Conservation (phyloP, 2,329 filamentous ascomycete species). For the Berkeleyomyces rouxiae region DNA sequence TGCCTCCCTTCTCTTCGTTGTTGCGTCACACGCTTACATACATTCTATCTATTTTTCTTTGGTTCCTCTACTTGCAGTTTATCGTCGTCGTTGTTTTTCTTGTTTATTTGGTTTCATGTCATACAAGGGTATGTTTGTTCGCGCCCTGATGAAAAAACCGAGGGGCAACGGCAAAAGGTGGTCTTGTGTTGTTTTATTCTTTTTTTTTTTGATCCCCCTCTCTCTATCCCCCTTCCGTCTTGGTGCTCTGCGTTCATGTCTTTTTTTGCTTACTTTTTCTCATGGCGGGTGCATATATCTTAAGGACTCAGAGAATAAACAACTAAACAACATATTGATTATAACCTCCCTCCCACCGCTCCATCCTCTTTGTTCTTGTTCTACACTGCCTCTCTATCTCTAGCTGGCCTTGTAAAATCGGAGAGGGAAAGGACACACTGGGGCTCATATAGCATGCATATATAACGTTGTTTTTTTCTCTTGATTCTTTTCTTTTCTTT, state of each 20-base stretch:
- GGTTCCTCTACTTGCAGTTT: background rate
- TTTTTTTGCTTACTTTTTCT: slow-evolving; percentile 1
- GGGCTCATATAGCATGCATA: background rate
- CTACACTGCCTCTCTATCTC: no score
- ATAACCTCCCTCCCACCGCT: background rate
- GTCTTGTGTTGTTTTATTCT: background rate
- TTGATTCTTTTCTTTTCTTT: background rate
- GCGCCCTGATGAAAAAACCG: no score
- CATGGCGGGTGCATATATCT: background rate
- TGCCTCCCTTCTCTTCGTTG: background rate
- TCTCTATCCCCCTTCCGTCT: background rate
- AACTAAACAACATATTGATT: background rate
- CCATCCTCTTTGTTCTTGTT: no score
- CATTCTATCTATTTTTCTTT: background rate
- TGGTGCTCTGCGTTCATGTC: background rate
- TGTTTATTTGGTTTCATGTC: background rate
- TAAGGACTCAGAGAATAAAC: background rate
- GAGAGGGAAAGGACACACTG: background rate
- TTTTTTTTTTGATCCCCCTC: background rate
- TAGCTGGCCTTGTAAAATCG: no score
- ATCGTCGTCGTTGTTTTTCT: background rate
- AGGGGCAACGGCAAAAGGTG: background rate
- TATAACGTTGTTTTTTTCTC: background rate
- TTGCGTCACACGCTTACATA: background rate
- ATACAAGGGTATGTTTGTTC: background rate